A percentile compares a stretch with the other conserved stretches of the same genome.
phyloP scores from a whole-genome alignment of 495 filamentous ascomycete genomes.

The Aspergillus nanangensis region DNA sequence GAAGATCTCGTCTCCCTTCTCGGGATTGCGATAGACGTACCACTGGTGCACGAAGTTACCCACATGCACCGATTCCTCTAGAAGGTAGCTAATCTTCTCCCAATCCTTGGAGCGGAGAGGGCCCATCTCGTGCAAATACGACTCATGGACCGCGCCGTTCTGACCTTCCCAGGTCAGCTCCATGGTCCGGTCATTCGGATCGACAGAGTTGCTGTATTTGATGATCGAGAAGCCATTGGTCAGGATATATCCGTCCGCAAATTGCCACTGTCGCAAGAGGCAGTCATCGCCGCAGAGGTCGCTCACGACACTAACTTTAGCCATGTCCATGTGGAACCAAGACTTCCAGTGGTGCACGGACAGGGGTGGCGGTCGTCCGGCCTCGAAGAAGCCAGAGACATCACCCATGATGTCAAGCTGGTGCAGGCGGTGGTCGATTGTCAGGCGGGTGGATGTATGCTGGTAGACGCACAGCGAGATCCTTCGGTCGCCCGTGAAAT shows the following conservation, averaged over 20 bases:
- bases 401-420: conserved; percentile 50
- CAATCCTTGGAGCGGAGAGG: conserved; percentile 37
- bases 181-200: conserved; percentile 29
- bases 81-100: conserved; percentile 30
- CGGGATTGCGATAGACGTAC: conserved; percentile 33
- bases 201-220: conserved; percentile 40
- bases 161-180: conserved; percentile 45
- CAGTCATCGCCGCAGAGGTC: conserved; percentile 53
- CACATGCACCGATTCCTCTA: conserved; percentile 29
- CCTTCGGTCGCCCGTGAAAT: conserved; percentile 41
- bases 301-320: conserved; percentile 42
- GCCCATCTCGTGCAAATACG: conserved; percentile 39
- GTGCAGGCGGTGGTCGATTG: conserved; percentile 47
- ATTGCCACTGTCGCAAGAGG: conserved; percentile 53
- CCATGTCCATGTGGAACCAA: conserved; percentile 50
- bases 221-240: conserved; percentile 54
- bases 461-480: conserved; percentile 50
- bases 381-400: conserved; percentile 53
- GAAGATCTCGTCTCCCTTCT: conserved; percentile 32
- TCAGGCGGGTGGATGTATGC: conserved; percentile 44
- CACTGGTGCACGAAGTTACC: conserved; percentile 32
- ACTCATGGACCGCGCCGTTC: conserved; percentile 34
- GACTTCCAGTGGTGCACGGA: conserved; percentile 58
- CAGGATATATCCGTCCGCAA: conserved; percentile 51
- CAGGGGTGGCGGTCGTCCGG: conserved; percentile 42